Evolutionary conservation across 345 rosid species (phyloP), one percentile per base, ranked within the genome.

Genomic region (Aurinia saxatilis): DNA sequence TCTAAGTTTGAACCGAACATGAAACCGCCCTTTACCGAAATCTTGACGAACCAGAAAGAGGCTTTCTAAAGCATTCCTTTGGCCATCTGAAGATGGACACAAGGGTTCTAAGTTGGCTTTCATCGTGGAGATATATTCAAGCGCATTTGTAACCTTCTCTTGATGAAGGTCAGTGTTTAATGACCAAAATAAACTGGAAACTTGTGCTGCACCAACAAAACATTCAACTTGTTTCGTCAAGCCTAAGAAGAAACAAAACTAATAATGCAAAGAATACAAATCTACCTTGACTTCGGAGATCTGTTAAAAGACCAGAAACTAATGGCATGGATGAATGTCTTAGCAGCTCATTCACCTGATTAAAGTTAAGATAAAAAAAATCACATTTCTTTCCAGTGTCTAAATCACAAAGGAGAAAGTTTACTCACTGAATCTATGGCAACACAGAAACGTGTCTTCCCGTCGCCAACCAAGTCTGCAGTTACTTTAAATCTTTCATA

Each of bases 41-140:
- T 77, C 80, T 41, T 75, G 81, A 72, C 84, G 82, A 49, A 61
- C 66, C 68, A 58, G 68, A 53, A 83, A 73, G 46, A 81, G 37
- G 38, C 35, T 79, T 65, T 76, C 86, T 59, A 72, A 65, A 71
- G 84, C 79, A 68, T 75, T 68, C 64, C 56, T 73, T 48, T 49
- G 71, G 7, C 81, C 83, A 71, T 70, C 73, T 37, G 71, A 35
- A 52, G 72, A 40, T 57, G 53, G 75, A 66, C 67, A 73, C n/a
- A 60, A 44, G 53, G 92, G 88, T 66, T 87, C 88, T 46, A 83
- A 59, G 60, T 70, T 71, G 49, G 87, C 90, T 39, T 77, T 83
- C 82, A 85, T 82, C 11, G 95, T 81, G 34, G 99, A 90, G 69
- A 84, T 54, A 73, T 85, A 90, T 57, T 85, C 92, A 60, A 90